Percentiles rank a stretch among this genome's conserved stretches.
Evolutionary conservation across 1,139 yeast genomes (phyloP).

Genomic region (Blastobotrys arbuscula): DNA sequence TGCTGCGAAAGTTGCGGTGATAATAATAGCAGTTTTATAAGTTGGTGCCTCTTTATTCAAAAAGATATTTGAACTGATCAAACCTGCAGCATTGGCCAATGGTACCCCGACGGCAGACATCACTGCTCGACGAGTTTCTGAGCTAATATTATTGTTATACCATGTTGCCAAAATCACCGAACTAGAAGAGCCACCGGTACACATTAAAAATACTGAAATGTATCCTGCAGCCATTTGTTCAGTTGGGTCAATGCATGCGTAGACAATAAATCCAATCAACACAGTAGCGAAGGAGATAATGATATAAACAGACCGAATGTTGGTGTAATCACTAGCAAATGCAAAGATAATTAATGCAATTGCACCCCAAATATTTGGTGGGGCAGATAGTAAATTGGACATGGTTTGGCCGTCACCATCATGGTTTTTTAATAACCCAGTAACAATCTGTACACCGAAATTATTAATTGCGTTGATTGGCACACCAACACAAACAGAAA

Average conservation of each 20-base stretch:
- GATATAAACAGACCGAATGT: constrained; percentile 41
- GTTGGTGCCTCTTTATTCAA: constrained; percentile 49
- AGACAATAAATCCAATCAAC: constrained; percentile 43
- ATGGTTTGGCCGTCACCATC: constrained; percentile 32
- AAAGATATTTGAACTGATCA: constrained; percentile 51
- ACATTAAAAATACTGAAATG: constrained; percentile 50
- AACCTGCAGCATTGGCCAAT: constrained; percentile 54
- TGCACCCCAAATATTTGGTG: constrained; percentile 54
- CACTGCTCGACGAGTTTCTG: constrained; percentile 46
- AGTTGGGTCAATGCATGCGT: constrained; percentile 41
- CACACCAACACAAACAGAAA: constrained; percentile 44
- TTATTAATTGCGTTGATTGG: constrained; percentile 46
- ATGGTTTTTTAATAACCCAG: constrained; percentile 43
- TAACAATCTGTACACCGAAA: constrained; percentile 51
- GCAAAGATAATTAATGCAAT: constrained; percentile 43
- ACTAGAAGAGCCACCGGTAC: constrained; percentile 47
- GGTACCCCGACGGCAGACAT: constrained; percentile 47
- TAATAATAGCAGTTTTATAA: constrained; percentile 46
- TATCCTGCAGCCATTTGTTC: constrained; percentile 42
- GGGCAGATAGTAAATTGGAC: constrained; percentile 51
- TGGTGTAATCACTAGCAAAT: constrained; percentile 42
- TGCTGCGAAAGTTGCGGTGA: constrained; percentile 45
- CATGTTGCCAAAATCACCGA: constrained; percentile 46
- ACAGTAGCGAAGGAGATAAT: constrained; percentile 38
- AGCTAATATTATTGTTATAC: constrained; percentile 49